A percentile compares a stretch with the other conserved stretches of the same genome.
phyloP scores from a whole-genome alignment of 306 rosid genomes.

The Luffa aegyptiaca region DNA sequence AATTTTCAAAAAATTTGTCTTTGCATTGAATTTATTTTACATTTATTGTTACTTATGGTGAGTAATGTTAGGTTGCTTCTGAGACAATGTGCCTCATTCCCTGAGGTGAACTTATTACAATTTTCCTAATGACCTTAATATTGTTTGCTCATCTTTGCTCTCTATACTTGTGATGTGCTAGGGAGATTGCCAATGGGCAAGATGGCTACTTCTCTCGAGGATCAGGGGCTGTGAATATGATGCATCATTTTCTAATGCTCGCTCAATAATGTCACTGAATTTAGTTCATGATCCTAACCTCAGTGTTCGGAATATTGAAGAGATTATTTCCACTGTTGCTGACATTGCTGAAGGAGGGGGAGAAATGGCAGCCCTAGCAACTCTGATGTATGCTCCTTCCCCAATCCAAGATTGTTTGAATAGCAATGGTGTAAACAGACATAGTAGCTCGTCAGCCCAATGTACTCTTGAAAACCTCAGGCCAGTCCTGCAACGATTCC shows the following conservation, averaged over 20 bases:
- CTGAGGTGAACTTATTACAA: neutral
- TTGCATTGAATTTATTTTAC: neutral
- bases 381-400: constrained; percentile 69
- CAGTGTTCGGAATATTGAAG: constrained; percentile 57
- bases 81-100: neutral
- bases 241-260: constrained; percentile 85
- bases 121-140: neutral
- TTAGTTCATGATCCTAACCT: constrained; percentile 52
- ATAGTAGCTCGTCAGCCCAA: constrained; percentile 68
- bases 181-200: constrained; percentile 94
- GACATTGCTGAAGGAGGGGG: constrained; percentile 98
- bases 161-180: constrained; percentile 25
- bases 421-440: constrained; percentile 74
- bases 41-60: neutral
- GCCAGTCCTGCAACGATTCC: constrained; percentile 74
- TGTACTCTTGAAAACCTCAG: constrained; percentile 92
- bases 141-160: constrained; percentile 14
- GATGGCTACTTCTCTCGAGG: constrained; percentile 78
- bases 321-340: constrained; percentile 82
- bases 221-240: constrained; percentile 78
- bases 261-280: constrained; percentile 49
- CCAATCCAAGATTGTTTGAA: constrained; percentile 77
- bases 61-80: neutral
- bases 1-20: neutral
- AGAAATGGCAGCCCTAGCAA: constrained; percentile 93